Conservation (phyloP, 106 monocot species). For the Dendrobium nobile region DNA sequence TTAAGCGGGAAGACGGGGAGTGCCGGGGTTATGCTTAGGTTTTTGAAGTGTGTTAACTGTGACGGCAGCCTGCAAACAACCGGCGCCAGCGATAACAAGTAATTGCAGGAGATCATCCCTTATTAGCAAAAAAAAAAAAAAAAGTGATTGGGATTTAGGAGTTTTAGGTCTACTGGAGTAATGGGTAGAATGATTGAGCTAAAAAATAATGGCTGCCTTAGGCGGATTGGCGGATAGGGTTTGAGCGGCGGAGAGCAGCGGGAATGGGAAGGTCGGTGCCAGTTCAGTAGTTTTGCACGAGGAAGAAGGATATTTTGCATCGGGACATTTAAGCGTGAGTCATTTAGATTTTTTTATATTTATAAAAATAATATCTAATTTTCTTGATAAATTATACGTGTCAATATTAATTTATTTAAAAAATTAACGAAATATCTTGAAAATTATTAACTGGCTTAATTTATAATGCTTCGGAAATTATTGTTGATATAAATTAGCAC, state of each 20-base stretch:
- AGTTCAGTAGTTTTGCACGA: no score
- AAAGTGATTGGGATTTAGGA: not conserved
- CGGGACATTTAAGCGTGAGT: no score
- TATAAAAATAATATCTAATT: no score
- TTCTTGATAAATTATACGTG: no score
- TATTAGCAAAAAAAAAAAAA: not conserved
- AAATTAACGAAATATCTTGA: no score
- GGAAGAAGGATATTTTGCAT: no score
- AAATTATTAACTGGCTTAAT: no score
- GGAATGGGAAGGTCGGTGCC: not conserved
- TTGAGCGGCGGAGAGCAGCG: not conserved
- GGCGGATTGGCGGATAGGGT: not conserved
- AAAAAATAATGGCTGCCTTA: not conserved
- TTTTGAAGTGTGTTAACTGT: conserved; percentile 13
- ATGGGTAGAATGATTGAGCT: not conserved
- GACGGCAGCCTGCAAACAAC: conserved; percentile 12
- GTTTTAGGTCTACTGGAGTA: not conserved
- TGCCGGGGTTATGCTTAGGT: conserved; percentile 16
- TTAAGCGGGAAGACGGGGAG: conserved; percentile 4
- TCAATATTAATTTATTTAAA: no score
- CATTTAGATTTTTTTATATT: no score
- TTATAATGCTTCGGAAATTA: no score
- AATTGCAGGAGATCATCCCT: not conserved
- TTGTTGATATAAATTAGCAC: no score
- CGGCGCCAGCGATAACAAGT: conserved; percentile 4